Evolutionary conservation across 306 rosid species (phyloP), one percentile per base, ranked within the genome.

Genomic region (Vigna hirtella): DNA sequence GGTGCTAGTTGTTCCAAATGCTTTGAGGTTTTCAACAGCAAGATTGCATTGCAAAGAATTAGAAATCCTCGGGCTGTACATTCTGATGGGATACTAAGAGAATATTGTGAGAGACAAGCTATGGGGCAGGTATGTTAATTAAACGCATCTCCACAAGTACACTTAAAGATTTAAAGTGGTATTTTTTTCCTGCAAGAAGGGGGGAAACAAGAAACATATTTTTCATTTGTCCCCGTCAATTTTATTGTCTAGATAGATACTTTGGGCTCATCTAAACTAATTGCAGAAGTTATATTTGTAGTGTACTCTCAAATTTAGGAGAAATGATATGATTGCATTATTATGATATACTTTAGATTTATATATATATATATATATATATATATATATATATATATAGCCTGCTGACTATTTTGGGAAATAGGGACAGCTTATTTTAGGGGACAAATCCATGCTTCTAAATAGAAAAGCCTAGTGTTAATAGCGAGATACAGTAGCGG

Each of bases 1-100:
- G 98, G 99, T 62, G 99, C 96, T 58, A 95, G 99, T 82, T 95
- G 91, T 83, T 86, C 99, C 75, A 93, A 82, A 84, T 95, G 98
- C 91, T 85, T 95, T n/a, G 97, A 95, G 86, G 87, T 83, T 82
- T 90, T 95, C 85, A 88, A 69, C 87, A 93, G 76, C 79, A 89
- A 87, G 84, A 84, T 89, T 81, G 43, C 83, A 59, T 80, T 83
- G 82, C 86, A 91, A 59, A 91, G 98, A 90, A 82, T 87, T 72
- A 87, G 99, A 86, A 93, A 89, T 63, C 99, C 99, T 6, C 89
- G 99, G 74, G 96, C 92, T 71, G 74, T 93, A 70, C 91, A 74
- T 38, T 83, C 96, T 11, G 85, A 95, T 85, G 89, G 93, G 66
- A 69, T 95, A 53, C 92, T 95, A 45, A 85, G 84, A 71, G 99